These are phyloP conservation scores for Bryoerythrophyllum caledonicum DNA, from an alignment of 225 moss, liverwort and hornwort genomes.

Conservation along the genomic window DNA sequence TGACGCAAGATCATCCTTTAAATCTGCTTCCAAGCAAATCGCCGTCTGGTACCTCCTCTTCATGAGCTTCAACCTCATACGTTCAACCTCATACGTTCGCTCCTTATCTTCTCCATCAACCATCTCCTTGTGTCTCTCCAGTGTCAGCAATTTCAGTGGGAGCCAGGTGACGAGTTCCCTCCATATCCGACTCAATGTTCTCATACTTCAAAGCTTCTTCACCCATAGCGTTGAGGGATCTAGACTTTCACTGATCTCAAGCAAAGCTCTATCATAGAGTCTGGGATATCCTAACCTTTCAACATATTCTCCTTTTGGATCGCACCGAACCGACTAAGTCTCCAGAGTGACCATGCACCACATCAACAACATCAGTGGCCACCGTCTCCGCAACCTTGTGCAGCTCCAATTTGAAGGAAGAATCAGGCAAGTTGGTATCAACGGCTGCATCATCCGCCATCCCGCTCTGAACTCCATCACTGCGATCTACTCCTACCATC, in stretches of 20 bases:
- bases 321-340: not conserved
- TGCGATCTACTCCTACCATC: not conserved
- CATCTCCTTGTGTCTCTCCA: not conserved
- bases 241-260: not conserved
- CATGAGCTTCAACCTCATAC: too few relatives aligned
- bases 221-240: too few relatives aligned
- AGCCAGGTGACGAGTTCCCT: not conserved
- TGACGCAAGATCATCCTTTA: too few relatives aligned
- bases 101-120: not conserved
- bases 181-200: not conserved
- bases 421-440: not conserved
- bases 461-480: not conserved
- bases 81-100: not conserved
- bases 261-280: not conserved
- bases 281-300: not conserved
- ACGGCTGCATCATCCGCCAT: not conserved
- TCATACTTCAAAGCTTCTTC: not conserved
- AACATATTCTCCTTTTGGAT: not conserved
- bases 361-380: not conserved
- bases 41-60: not conserved
- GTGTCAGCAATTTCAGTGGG: not conserved
- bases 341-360: not conserved
- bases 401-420: not conserved
- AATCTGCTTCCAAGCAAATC: too few relatives aligned
- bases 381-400: not conserved